Base-by-base conservation (phyloP, 2,329 filamentous ascomycete genomes). In the Trichoderma atrobrunneum region DNA sequence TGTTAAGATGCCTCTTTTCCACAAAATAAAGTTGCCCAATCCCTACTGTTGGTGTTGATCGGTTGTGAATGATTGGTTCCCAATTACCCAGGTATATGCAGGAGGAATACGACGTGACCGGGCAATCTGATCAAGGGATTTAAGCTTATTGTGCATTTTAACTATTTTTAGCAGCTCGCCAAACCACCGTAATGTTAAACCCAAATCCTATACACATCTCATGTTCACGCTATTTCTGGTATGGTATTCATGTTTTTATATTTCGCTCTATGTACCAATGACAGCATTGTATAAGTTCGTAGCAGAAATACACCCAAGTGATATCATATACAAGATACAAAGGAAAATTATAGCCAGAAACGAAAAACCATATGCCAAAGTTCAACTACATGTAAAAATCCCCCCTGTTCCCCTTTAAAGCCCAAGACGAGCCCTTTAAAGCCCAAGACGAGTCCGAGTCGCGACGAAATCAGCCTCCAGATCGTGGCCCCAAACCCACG, bases 401-500 rank as follows among this genome's bases (percentile, higher is more conserved):
- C 12, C 36, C 36, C 18, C 26, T 2, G 8, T 12, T 8, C 18
- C 26, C 24, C 56, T 3, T 51, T 8, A 69, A 24, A 69, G 36
- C 16, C 65, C 65, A 48, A 68, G 65, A 3, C 65, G 65, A n/a
- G n/a, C n/a, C 16, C 14, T 3, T 51, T 7, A 68, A 24, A 68
- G 36, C 21, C 66, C 66, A 51, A 69, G 66, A 4, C 66, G 66
- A 51, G 66, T 69, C 56, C 66, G 60, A 18, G 66, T 69, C 7
- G 66, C 66, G 21, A 61, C 26, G 30, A 69, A 69, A 10, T 69
- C 66, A 3, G 66, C 66, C 36, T 69, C 66, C 8, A 69, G 26
- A 18, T 69, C 66, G 10, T 69, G 66, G 7, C 66, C 66, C 66
- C 66, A 69, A 14, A 69, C 66, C 66, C 66, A 69, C 1, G 56